Evolutionary conservation across 306 rosid species (phyloP).

Genomic region (Acacia melanoxylon): DNA sequence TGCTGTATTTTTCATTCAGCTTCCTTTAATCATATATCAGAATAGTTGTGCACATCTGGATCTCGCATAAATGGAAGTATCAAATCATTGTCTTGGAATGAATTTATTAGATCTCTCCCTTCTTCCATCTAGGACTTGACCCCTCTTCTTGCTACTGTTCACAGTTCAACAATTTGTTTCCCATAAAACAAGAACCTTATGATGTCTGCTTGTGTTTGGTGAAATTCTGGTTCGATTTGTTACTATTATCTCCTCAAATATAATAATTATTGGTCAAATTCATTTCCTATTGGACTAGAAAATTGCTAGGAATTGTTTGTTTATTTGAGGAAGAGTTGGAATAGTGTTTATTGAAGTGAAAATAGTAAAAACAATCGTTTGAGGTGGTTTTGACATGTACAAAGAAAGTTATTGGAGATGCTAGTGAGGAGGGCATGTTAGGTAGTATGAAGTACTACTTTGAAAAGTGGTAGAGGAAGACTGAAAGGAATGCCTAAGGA

Average conservation of each 20-base stretch:
- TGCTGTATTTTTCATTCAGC: neutral
- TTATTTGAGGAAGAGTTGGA: neutral
- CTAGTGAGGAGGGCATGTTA: neutral
- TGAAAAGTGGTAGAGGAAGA: too few relatives aligned
- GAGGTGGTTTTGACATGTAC: too few relatives aligned
- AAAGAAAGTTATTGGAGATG: too few relatives aligned
- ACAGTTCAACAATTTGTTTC: neutral
- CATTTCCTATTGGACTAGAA: neutral
- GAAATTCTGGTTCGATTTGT: constrained; percentile 17
- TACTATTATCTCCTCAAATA: neutral
- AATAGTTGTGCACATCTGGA: neutral
- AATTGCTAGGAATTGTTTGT: neutral
- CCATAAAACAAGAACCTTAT: neutral
- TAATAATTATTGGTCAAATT: neutral
- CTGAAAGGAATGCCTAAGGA: too few relatives aligned
- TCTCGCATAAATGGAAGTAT: neutral
- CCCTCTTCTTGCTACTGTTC: neutral
- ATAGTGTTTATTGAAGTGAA: too few relatives aligned
- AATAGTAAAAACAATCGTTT: too few relatives aligned
- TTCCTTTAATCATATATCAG: neutral
- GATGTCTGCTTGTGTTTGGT: neutral
- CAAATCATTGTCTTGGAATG: neutral
- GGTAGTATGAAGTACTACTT: too few relatives aligned
- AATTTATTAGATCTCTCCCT: neutral
- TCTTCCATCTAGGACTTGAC: neutral